Evolutionary conservation across 2,329 filamentous ascomycete genomes (phyloP).

Genomic region (Fusarium sp.): DNA sequence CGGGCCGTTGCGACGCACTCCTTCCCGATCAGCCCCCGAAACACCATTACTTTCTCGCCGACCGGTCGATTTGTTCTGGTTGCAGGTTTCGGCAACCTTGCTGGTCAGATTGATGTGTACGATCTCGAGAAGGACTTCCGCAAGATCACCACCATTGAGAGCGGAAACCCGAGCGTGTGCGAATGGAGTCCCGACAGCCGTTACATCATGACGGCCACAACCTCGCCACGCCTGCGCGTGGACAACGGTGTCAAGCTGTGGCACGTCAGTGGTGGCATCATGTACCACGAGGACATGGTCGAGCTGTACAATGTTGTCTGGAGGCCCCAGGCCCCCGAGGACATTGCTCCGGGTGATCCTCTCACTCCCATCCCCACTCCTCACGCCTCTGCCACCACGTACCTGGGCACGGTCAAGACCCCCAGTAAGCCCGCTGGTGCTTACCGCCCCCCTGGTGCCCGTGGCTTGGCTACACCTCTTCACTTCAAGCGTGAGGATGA

Average conservation of each 20-base stretch:
- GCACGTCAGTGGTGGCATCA: constrained; percentile 88
- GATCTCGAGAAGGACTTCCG: constrained; percentile 93
- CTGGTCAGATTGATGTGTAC: constrained; percentile 97
- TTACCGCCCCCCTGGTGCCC: constrained; percentile 93
- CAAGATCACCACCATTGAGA: constrained; percentile 94
- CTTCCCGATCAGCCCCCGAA: constrained; percentile 89
- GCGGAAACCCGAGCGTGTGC: constrained; percentile 94
- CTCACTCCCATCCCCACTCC: constrained; percentile 80
- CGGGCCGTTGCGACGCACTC: constrained; percentile 85
- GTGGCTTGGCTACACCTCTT: constrained; percentile 87
- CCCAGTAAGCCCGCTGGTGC: constrained; percentile 97
- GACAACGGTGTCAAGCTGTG: constrained; percentile 97
- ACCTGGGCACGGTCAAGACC: constrained; percentile 88
- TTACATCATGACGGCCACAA: constrained; percentile 97
- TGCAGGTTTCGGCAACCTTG: constrained; percentile 96
- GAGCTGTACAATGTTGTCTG: constrained; percentile 93
- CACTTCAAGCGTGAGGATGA: constrained; percentile 99
- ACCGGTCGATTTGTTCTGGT: constrained; percentile 93
- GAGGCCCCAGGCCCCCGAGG: constrained; percentile 78
- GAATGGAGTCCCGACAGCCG: constrained; percentile 97
- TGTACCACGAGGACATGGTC: constrained; percentile 96
- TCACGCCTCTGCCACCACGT: constrained; percentile 85
- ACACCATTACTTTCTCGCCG: constrained; percentile 95
- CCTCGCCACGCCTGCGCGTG: constrained; percentile 91
- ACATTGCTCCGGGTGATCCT: constrained; percentile 74